Evolutionary conservation across 768 basidiomycete genomes (phyloP).

Genomic region (Kwoniella europaea): DNA sequence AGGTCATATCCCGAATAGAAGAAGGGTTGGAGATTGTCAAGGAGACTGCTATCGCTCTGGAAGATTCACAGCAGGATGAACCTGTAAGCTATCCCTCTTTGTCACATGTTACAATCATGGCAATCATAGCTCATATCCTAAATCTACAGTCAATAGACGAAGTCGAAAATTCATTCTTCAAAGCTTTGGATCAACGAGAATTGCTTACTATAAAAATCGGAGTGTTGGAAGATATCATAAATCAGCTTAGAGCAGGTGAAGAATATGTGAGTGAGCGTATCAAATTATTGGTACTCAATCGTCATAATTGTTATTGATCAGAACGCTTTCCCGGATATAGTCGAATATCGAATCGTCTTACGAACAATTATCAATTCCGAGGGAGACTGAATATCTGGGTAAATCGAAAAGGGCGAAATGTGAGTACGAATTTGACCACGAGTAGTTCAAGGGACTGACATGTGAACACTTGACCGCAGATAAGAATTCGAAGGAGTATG

Average conservation of each 20-base stretch:
- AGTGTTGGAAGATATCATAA: conserved; percentile 23
- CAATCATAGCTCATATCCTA: neutral
- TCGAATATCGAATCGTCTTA: conserved; percentile 23
- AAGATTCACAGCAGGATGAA: conserved; percentile 36
- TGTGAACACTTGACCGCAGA: conserved; percentile 23
- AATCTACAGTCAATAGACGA: conserved; percentile 30
- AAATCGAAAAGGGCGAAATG: conserved; percentile 41
- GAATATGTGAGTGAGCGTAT: conserved; percentile 26
- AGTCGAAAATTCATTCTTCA: conserved; percentile 24
- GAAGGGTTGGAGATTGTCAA: conserved; percentile 26
- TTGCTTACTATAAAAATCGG: conserved; percentile 29
- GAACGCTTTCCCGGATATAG: conserved; percentile 5
- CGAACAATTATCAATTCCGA: conserved; percentile 16
- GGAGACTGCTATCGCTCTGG: conserved; percentile 36
- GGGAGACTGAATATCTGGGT: conserved; percentile 31
- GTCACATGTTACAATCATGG: neutral
- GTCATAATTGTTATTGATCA: neutral
- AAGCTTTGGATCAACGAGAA: conserved; percentile 28
- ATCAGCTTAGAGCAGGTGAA: conserved; percentile 18
- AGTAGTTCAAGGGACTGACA: neutral
- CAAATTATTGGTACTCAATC: neutral
- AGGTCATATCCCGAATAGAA: conserved; percentile 25
- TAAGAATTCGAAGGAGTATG: conserved; percentile 31
- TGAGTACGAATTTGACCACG: conserved; percentile 14
- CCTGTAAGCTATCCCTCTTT: conserved; percentile 4